phyloP scores from a whole-genome alignment of 2,329 filamentous ascomycete species.

The Pyrenophora graminea region DNA sequence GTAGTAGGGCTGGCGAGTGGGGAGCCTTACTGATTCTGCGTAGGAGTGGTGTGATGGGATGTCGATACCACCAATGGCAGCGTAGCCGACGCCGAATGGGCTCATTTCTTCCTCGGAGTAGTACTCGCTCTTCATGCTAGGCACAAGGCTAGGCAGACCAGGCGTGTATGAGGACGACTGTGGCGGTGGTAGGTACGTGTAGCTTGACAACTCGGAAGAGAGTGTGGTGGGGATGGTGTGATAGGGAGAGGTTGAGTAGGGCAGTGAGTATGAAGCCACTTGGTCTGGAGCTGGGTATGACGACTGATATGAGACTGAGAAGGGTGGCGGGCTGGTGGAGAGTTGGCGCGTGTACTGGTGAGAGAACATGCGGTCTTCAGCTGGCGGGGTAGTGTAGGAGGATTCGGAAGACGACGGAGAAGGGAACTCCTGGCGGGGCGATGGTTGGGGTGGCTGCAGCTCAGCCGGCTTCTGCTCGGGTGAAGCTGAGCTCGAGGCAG shows the following conservation, averaged over 20 bases:
- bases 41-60: conserved; percentile 65
- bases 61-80: conserved; percentile 66
- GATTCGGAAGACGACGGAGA: conserved; percentile 46
- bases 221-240: conserved; percentile 46
- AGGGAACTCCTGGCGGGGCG: conserved; percentile 44
- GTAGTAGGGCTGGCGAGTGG: conserved; percentile 46
- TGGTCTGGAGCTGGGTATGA: conserved; percentile 70
- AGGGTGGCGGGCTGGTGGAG: conserved; percentile 72
- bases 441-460: conserved; percentile 49
- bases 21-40: conserved; percentile 71
- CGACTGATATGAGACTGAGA: conserved; percentile 62
- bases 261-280: conserved; percentile 58
- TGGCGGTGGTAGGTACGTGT: conserved; percentile 61
- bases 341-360: conserved; percentile 69
- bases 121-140: conserved; percentile 69
- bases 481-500: conserved; percentile 65
- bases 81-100: conserved; percentile 70
- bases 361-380: conserved; percentile 70
- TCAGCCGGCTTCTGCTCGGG: conserved; percentile 63
- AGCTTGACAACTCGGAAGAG: conserved; percentile 50
- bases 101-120: conserved; percentile 63
- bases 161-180: conserved; percentile 54
- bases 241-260: conserved; percentile 55
- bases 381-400: conserved; percentile 56
- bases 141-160: conserved; percentile 64